Base-by-base conservation (phyloP, 2,329 filamentous ascomycete species). In the Fusarium robinianum region DNA sequence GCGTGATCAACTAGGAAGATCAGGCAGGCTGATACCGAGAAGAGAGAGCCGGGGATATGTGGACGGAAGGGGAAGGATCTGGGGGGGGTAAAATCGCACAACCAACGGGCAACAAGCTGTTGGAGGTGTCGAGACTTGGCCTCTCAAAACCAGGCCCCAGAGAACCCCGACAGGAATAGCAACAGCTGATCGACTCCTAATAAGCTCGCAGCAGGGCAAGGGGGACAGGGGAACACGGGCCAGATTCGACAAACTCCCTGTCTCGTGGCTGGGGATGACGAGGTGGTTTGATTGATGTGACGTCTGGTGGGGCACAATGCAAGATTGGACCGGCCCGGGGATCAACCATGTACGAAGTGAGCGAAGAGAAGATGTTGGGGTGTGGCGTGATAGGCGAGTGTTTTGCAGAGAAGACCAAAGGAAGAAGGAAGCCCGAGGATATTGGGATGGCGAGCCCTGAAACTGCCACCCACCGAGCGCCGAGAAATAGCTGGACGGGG, bases 221-320 rank as follows among this genome's bases (percentile, higher is more conserved):
- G 40, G 27, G 44, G 21, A 53, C 54, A 46, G 38, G 51, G 43
- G 17, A 40, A 33, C 30, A 45, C 41, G 39, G 37, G 46, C 36
- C 41, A 39, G 22, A 51, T 55, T 42, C 47, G 53, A 41, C 42
- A 46, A 45, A 34, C 48, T 52, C 44, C 43, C 39, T n/a, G 41
- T 53, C 33, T 43, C 40, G 49, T 51, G 50, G 41, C 31, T 51
- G 44, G 49, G 49, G 46, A 55, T 59, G 53, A 60, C 41, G 55
- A 56, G 33, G 37, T 48, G 42, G 43, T 50, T 51, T 60, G 55
- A 41, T 55, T 55, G 57, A 59, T 41, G 55, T 61, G 55, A 60
- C 38, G 37, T 45, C 9, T 22, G 40, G 57, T 53, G 45, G 57
- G 56, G 55, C 33, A 38, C 23, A 39, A 44, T 33, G 41, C 34